A percentile compares a stretch with the other conserved stretches of the same genome.
Conservation (phyloP, 257 asterid species). For the Scutellaria baicalensis region DNA sequence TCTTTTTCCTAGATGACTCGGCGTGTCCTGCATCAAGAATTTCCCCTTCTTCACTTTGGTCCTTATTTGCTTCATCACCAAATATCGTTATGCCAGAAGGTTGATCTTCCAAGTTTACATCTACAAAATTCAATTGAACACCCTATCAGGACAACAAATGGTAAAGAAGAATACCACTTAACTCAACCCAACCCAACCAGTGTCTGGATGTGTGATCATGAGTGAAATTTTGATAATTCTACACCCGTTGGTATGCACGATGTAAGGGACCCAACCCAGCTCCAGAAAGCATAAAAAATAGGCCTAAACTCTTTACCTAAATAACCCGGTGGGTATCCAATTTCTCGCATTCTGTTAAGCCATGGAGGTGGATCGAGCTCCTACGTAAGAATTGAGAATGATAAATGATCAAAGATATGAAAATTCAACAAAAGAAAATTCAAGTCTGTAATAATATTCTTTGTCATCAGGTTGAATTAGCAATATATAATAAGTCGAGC, state of each 20-base stretch:
- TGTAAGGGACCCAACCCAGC: too few species aligned
- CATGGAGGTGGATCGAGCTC: conserved; percentile 99
- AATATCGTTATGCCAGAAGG: conserved; percentile 96
- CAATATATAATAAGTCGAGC: not conserved
- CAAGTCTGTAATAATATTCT: not conserved
- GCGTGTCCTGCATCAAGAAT: conserved; percentile 35
- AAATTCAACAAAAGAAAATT: not conserved
- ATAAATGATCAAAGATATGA: not conserved
- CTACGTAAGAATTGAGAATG: conserved; percentile 32
- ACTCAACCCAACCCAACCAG: too few species aligned
- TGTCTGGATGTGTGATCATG: too few species aligned
- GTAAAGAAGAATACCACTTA: not conserved
- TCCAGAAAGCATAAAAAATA: not conserved
- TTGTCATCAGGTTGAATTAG: too few species aligned
- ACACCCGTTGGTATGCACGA: too few species aligned
- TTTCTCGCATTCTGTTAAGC: conserved; percentile 94
- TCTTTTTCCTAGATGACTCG: conserved; percentile 47
- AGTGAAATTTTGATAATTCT: too few species aligned
- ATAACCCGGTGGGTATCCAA: conserved; percentile 97
- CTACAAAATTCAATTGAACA: conserved; percentile 19
- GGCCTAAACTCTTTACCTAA: conserved; percentile 47
- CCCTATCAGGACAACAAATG: not conserved
- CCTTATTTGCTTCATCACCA: conserved; percentile 49
- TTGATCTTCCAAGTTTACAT: conserved; percentile 50
- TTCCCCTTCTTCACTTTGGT: conserved; percentile 69